Evolutionary conservation across 805 yeast genomes (phyloP), one percentile per base, ranked within the genome.

Genomic region (Hanseniaspora pseudoguilliermondii): DNA sequence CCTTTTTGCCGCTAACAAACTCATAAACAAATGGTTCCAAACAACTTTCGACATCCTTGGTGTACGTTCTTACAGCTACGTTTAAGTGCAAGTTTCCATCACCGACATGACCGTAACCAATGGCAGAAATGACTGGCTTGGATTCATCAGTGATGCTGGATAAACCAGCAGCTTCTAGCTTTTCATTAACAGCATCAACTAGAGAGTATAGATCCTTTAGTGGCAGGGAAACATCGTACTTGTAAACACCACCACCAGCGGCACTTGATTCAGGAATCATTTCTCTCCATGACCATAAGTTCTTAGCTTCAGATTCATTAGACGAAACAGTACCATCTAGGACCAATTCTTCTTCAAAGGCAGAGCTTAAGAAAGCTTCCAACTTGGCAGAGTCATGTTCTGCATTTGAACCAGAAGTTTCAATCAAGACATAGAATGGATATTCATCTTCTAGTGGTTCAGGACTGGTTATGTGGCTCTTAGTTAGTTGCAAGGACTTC

Each of bases 51-150:
- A 93, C 86, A 29, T 76, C 79, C 67, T 86, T 83, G 60, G 76
- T 76, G 71, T 93, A 93, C 64, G 81, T 78, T 69, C 96, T 80
- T 18, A 89, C 95, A 44, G 95, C 84, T 52, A 93, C 95, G 66
- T 93, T 93, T 66, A 93, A 78, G 69, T 93, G 98, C 64, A 93
- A 74, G 71, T 93, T 93, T 54, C 98, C 97, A 67, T 93, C 98
- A 57, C 98, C 98, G 64, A 93, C 79, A 66, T 93, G 98, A n/a
- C 98, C 98, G 65, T 91, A 93, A 0, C 98, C 98, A 61, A 91
- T 82, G 11, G 95, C 95, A 59, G 81, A 84, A 54, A 87, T 83
- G 2, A 86, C 97, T 2, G 97, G 96, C 49, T 66, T 67, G 35
- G 64, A 57, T 3, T 76, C 74, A 43, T 78, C 84, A 36, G 81